Conservation (phyloP, 2,329 filamentous ascomycete species). For the Kalaharituber pfeilii region DNA sequence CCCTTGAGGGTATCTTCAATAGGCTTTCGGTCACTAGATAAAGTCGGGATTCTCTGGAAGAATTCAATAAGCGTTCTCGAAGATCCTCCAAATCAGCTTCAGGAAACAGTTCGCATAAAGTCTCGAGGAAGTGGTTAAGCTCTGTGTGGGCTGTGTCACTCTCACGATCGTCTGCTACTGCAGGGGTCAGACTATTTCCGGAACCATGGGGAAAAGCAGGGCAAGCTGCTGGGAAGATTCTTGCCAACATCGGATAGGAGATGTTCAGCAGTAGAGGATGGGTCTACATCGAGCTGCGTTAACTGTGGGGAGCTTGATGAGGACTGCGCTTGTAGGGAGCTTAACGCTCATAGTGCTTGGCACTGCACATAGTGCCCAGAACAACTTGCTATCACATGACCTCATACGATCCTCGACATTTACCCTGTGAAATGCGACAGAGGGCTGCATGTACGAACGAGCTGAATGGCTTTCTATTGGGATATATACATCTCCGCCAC, state of each 20-base stretch:
- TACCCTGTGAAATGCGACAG: no score
- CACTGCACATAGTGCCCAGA: no score
- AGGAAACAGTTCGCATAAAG: slow-evolving; percentile 55
- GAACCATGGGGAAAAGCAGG: background rate
- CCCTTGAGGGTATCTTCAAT: slow-evolving; percentile 48
- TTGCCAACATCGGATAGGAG: background rate
- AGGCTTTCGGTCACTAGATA: slow-evolving; percentile 62
- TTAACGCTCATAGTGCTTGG: no score
- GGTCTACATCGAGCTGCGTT: no score
- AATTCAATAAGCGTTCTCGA: slow-evolving; percentile 58
- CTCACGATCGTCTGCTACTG: background rate
- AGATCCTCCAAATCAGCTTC: slow-evolving; percentile 70
- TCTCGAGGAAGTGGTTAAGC: slow-evolving; percentile 51
- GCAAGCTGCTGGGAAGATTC: background rate
- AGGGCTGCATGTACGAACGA: no score
- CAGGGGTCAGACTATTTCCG: background rate
- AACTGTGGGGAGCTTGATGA: no score
- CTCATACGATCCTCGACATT: no score
- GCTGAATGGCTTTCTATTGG: background rate
- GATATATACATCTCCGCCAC: background rate
- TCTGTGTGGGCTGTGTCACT: background rate
- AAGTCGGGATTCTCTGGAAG: slow-evolving; percentile 58
- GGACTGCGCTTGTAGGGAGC: no score
- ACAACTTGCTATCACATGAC: no score
- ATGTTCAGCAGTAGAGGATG: no score